Percentiles rank a stretch among this genome's conserved stretches.
phyloP scores from a whole-genome alignment of 352 stramenopile genomes.

The Blastocystis sp. region DNA sequence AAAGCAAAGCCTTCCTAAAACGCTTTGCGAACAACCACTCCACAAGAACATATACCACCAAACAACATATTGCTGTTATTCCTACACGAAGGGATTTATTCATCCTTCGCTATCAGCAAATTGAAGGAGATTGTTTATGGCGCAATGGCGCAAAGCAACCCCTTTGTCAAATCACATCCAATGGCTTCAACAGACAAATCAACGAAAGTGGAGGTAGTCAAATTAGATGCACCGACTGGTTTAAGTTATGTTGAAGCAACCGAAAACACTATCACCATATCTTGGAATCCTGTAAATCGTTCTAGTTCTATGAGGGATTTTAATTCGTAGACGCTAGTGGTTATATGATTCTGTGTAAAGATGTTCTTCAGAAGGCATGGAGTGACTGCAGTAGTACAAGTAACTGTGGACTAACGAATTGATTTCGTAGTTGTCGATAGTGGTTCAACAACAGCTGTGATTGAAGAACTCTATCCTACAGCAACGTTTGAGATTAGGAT shows the following conservation, averaged over 20 bases:
- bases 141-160: background rate
- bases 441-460: background rate
- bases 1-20: background rate
- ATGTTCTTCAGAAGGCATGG: conserved; percentile 33
- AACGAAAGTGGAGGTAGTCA: background rate
- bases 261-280: background rate
- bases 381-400: conserved; percentile 1
- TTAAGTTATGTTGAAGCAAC: background rate
- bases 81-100: background rate
- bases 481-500: conserved; percentile 23
- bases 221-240: conserved; percentile 10
- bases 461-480: conserved; percentile 18
- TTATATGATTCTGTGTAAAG: conserved; percentile 52
- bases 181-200: background rate
- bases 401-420: background rate
- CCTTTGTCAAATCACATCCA: background rate
- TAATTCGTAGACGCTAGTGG: conserved; percentile 21
- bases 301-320: background rate
- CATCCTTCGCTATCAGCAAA: background rate
- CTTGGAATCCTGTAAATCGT: conserved; percentile 27
- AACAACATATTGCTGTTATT: background rate
- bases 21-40: background rate
- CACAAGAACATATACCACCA: background rate
- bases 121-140: background rate
- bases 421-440: background rate